phyloP scores from a whole-genome alignment of 129 eudicot species.

The Lonicera japonica region DNA sequence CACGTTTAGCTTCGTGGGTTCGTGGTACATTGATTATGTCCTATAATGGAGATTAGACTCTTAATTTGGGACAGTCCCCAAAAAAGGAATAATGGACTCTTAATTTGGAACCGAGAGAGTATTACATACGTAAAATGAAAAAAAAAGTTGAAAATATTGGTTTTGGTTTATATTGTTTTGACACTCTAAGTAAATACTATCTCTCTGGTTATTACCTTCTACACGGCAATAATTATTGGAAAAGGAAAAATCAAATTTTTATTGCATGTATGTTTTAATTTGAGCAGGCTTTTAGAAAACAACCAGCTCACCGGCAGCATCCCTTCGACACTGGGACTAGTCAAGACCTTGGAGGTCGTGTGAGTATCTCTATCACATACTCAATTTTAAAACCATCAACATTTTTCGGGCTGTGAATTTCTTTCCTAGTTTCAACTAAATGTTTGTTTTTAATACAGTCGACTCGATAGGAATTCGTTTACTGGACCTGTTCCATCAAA shows the following conservation, averaged over 20 bases:
- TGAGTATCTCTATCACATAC: slow-evolving; percentile 44
- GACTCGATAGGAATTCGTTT: slow-evolving; percentile 65
- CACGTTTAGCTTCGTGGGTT: no score
- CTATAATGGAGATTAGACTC: no score
- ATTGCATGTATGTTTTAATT: neutral
- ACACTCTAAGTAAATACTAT: no score
- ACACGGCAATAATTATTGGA: no score
- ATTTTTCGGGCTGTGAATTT: neutral
- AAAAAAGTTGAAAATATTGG: no score
- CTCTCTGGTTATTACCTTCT: no score
- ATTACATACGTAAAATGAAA: no score
- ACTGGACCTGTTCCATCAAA: slow-evolving; percentile 62
- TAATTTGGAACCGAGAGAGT: no score
- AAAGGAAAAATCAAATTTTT: neutral
- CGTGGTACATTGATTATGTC: no score
- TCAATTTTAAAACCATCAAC: neutral
- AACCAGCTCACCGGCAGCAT: slow-evolving; percentile 58
- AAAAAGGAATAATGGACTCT: no score
- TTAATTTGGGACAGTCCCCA: no score
- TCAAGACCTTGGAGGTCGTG: slow-evolving; percentile 60
- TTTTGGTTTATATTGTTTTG: no score
- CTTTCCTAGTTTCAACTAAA: neutral
- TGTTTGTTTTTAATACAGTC: slow-evolving; percentile 31
- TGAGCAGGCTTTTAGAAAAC: slow-evolving; percentile 74
- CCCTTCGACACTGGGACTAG: slow-evolving; percentile 64